Evolutionary conservation across 257 asterid species (phyloP).

Genomic region (Forsythia viridissima): DNA sequence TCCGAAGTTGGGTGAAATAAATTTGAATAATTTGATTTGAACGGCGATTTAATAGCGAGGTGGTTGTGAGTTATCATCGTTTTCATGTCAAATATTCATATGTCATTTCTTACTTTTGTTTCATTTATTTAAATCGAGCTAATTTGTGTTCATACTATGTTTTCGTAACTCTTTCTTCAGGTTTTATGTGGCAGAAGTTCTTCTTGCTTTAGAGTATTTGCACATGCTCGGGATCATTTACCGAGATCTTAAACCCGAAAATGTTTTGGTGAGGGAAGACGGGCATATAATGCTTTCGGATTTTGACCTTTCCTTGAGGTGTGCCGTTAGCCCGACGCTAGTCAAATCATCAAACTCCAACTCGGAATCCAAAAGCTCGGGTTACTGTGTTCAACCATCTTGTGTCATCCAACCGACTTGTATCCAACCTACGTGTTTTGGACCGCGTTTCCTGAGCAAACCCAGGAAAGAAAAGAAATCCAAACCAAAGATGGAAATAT

Average conservation of each 20-base stretch:
- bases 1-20: background rate
- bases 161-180: slow-evolving; percentile 21
- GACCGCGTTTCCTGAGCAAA: slow-evolving; percentile 53
- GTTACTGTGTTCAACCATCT: slow-evolving; percentile 52
- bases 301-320: slow-evolving; percentile 64
- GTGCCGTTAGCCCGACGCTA: slow-evolving; percentile 59
- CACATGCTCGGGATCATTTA: slow-evolving; percentile 76
- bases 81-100: background rate
- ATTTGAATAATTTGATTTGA: background rate
- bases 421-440: slow-evolving; percentile 59
- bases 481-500: slow-evolving; percentile 38
- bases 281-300: slow-evolving; percentile 76
- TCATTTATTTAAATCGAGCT: background rate
- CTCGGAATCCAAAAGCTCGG: slow-evolving; percentile 43
- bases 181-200: slow-evolving; percentile 73
- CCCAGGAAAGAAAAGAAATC: slow-evolving; percentile 54
- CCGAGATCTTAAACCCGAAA: slow-evolving; percentile 70
- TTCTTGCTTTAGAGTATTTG: slow-evolving; percentile 60
- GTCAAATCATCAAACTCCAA: slow-evolving; percentile 46
- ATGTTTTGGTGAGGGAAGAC: slow-evolving; percentile 63
- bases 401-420: slow-evolving; percentile 56
- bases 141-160: background rate
- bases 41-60: background rate
- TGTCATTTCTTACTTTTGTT: background rate
- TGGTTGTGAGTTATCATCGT: background rate